Percentiles rank a stretch among this genome's conserved stretches.
Evolutionary conservation across 2,329 filamentous ascomycete species (phyloP).

Genomic region (Phaeoacremonium minimum): DNA sequence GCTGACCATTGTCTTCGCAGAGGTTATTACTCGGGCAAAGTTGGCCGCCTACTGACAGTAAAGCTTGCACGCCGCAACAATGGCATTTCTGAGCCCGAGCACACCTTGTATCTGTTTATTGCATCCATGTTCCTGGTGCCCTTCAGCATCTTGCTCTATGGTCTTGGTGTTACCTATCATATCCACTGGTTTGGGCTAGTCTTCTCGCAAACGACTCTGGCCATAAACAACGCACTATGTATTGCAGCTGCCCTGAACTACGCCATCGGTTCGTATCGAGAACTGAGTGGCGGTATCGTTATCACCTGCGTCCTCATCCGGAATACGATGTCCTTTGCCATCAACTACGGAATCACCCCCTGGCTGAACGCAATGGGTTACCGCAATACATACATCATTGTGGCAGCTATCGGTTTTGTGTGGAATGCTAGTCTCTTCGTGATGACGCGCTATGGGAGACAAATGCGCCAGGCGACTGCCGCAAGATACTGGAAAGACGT

Average conservation of each 20-base stretch:
- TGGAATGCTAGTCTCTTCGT: conserved; percentile 34
- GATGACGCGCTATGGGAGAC: conserved; percentile 39
- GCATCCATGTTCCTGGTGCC: conserved; percentile 12
- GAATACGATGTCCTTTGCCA: conserved; percentile 32
- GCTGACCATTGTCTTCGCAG: conserved; percentile 17
- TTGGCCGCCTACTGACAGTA: conserved; percentile 13
- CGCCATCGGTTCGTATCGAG: conserved; percentile 22
- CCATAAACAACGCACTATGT: conserved; percentile 20
- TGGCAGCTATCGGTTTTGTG: conserved; percentile 27
- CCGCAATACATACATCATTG: conserved; percentile 29
- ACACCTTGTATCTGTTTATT: conserved; percentile 14
- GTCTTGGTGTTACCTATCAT: conserved; percentile 18
- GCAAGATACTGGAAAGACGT: conserved; percentile 6
- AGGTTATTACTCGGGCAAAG: conserved; percentile 17
- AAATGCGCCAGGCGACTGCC: conserved; percentile 1
- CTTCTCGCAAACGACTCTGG: conserved; percentile 19
- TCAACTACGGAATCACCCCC: conserved; percentile 27
- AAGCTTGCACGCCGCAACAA: conserved; percentile 13
- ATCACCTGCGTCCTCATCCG: conserved; percentile 25
- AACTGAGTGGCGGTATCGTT: conserved; percentile 21
- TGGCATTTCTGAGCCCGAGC: conserved; percentile 17
- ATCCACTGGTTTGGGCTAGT: conserved; percentile 25
- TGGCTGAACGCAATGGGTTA: conserved; percentile 28
- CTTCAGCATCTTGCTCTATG: conserved; percentile 13
- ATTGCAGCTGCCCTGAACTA: conserved; percentile 20